Percentiles rank a stretch among this genome's conserved stretches.
phyloP scores from a whole-genome alignment of 371 early-diverging fungal species.

The Mortierella sp. region DNA sequence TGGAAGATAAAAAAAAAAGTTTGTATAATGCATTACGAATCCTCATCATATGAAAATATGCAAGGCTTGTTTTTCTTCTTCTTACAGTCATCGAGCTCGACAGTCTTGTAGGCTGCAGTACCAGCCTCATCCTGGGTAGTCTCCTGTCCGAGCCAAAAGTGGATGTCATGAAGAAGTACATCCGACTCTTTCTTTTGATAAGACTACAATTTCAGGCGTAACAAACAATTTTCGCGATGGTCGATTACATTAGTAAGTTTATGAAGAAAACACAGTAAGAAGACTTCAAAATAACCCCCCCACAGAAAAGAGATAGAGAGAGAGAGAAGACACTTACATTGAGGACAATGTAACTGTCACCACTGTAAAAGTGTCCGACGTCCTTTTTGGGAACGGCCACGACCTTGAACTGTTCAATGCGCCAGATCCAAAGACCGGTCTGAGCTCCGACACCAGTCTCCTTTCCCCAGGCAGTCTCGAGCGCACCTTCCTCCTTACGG shows the following conservation, averaged over 20 bases:
- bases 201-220: slow-evolving; percentile 57
- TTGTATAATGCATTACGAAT: no score
- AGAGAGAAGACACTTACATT: slow-evolving; percentile 61
- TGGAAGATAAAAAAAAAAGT: no score
- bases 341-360: slow-evolving; percentile 85
- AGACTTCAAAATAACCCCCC: neutral
- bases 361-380: slow-evolving; percentile 82
- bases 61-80: no score
- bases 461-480: slow-evolving; percentile 78
- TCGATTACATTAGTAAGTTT: neutral
- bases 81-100: slow-evolving; percentile 87
- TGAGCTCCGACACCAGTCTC: slow-evolving; percentile 40
- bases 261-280: neutral
- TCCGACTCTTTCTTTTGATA: slow-evolving; percentile 73
- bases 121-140: slow-evolving; percentile 86
- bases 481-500: slow-evolving; percentile 74
- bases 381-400: slow-evolving; percentile 69
- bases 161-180: slow-evolving; percentile 77
- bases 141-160: slow-evolving; percentile 88
- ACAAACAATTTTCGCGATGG: neutral
- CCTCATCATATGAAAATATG: no score
- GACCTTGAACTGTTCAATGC: slow-evolving; percentile 84
- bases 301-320: neutral
- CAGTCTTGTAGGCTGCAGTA: slow-evolving; percentile 92
- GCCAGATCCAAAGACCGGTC: slow-evolving; percentile 80